Evolutionary conservation across 2,329 filamentous ascomycete genomes (phyloP), one percentile per base, ranked within the genome.

Genomic region (Fusarium verticillioides): DNA sequence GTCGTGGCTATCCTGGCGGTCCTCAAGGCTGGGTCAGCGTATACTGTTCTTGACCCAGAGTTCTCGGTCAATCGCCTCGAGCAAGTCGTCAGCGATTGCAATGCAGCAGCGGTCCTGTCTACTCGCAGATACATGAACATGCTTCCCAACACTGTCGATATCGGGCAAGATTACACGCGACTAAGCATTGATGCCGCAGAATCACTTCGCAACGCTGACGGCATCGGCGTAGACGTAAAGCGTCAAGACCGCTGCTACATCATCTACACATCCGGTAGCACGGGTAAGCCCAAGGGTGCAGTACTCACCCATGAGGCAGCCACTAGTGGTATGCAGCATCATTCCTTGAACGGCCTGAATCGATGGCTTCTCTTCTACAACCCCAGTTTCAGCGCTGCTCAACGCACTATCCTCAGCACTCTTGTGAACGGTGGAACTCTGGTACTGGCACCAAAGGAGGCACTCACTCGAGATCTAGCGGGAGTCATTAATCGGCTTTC

Each of bases 221-320:
- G 34, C 3, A 34, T 47, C 12, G 28, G 42, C 1, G 39, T 66
- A 7, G 4, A 8, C 1, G 52, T 69, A 7, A n/a, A 59, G 13
- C 58, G 65, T 8, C 36, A 60, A 26, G 47, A 60, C 5, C 61
- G 43, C 9, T 61, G 58, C 15, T 77, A 77, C n/a, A 67, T 77
- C 42, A 75, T 78, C n/a, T 76, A 70, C 53, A 78, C 76, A 3
- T 77, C 75, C 1, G 76, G 73, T 4, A 74, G 65, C 13, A 75
- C 75, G 4, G 76, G 75, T 2, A 74, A 70, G 39, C 75, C 76
- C 2, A 78, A 78, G 16, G 76, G 76, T 5, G 73, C 68, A 8
- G 13, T 73, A 0, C 46, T 77, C 16, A 67, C 62, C 7, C 72
- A 78, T 16, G 56, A 62, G 9, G 75, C 69, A 1, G 69, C 69